Conservation (phyloP, 2,329 filamentous ascomycete species). For the Lachnellula subtilissima region DNA sequence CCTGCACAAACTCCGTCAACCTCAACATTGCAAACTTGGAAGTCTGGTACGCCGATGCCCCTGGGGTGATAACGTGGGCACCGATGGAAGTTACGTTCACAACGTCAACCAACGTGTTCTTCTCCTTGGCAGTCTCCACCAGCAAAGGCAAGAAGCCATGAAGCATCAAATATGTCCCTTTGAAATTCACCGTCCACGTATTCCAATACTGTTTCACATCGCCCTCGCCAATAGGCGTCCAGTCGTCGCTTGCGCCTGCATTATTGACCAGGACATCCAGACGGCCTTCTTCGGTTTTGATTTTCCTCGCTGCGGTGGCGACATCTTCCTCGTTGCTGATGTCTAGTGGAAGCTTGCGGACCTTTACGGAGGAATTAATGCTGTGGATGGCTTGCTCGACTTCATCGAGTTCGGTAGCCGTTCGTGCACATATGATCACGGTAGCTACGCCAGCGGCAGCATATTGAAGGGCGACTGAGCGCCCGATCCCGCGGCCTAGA, state of each 20-base stretch:
- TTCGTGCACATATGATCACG: slow-evolving; percentile 11
- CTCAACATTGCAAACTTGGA: slow-evolving; percentile 41
- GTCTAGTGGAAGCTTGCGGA: slow-evolving; percentile 4
- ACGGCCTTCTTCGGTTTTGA: slow-evolving; percentile 14
- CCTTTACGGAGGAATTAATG: slow-evolving; percentile 1
- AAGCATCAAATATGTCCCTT: slow-evolving; percentile 42
- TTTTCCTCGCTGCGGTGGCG: neutral
- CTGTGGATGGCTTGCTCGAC: slow-evolving; percentile 2
- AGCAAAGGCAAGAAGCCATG: slow-evolving; percentile 45
- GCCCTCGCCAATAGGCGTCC: slow-evolving; percentile 32
- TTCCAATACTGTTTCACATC: slow-evolving; percentile 40
- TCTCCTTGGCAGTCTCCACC: slow-evolving; percentile 33
- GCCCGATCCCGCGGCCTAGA: slow-evolving; percentile 66
- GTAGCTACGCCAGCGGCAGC: slow-evolving; percentile 60
- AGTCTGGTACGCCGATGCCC: slow-evolving; percentile 41
- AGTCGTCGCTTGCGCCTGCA: slow-evolving; percentile 37
- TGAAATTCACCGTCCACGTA: slow-evolving; percentile 46
- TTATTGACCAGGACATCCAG: slow-evolving; percentile 41
- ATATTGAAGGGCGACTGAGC: slow-evolving; percentile 51
- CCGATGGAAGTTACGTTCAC: slow-evolving; percentile 39
- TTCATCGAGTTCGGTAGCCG: slow-evolving; percentile 3
- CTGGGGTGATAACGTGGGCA: slow-evolving; percentile 30
- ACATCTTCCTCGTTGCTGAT: slow-evolving; percentile 5
- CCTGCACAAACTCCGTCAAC: slow-evolving; percentile 40
- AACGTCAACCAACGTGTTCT: slow-evolving; percentile 21